A percentile compares a stretch with the other conserved stretches of the same genome.
Evolutionary conservation across 331 rosid species (phyloP).

Genomic region (Prunus yedoensis): DNA sequence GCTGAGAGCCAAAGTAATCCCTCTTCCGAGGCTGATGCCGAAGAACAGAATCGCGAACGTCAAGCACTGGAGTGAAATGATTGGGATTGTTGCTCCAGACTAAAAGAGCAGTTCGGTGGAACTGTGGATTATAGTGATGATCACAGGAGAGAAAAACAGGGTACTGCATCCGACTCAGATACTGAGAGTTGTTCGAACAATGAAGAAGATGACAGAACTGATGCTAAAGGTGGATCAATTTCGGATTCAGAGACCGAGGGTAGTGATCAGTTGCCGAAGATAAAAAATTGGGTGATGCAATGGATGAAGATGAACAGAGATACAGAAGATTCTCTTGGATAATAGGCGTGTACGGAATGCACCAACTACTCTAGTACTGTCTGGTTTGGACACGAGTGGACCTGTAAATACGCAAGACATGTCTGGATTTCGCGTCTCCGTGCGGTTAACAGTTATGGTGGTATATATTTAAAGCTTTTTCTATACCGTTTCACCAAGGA

Average conservation of each 20-base stretch:
- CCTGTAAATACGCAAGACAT: slow-evolving; percentile 18
- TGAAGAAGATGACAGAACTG: slow-evolving; percentile 30
- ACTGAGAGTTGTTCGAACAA: slow-evolving; percentile 54
- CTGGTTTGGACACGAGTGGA: background rate
- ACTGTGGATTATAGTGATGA: slow-evolving; percentile 31
- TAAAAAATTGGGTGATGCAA: slow-evolving; percentile 48
- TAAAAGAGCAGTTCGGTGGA: slow-evolving; percentile 63
- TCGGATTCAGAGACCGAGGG: slow-evolving; percentile 76
- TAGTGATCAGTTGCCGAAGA: slow-evolving; percentile 42
- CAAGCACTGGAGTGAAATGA: slow-evolving; percentile 80
- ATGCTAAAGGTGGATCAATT: slow-evolving; percentile 38
- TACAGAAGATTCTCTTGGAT: slow-evolving; percentile 60
- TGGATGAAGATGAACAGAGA: slow-evolving; percentile 73
- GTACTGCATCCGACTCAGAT: slow-evolving; percentile 49
- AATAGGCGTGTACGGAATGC: slow-evolving; percentile 2
- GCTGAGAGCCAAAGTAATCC: slow-evolving; percentile 69
- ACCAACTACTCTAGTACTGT: background rate
- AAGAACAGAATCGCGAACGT: slow-evolving; percentile 47
- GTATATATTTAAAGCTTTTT: background rate
- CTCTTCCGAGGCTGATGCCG: slow-evolving; percentile 34
- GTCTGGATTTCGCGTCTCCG: background rate
- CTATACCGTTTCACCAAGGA: background rate
- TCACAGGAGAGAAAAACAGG: slow-evolving; percentile 25
- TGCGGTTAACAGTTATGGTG: background rate
- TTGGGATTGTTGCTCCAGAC: slow-evolving; percentile 89